A percentile compares a stretch with the other conserved stretches of the same genome.
These are phyloP conservation scores for Schoenoplectus triqueter DNA, from an alignment of 202 grass and related monocot genomes.

Conservation along the genomic window DNA sequence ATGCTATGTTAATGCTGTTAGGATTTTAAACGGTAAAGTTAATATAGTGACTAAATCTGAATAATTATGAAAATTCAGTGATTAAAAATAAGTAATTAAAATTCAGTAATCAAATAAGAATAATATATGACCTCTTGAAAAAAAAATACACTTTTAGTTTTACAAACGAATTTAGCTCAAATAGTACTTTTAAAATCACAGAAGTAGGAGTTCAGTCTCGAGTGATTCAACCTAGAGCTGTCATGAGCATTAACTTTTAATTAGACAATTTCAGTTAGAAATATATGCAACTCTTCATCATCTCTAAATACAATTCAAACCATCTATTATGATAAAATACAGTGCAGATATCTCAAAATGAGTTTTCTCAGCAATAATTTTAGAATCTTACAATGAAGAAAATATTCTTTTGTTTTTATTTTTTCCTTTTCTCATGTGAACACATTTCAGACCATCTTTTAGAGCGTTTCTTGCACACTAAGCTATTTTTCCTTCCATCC, in stretches of 20 bases:
- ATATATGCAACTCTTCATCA: background rate
- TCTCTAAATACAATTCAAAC: background rate
- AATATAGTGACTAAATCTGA: too few relatives aligned
- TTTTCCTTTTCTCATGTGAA: background rate
- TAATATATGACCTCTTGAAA: too few relatives aligned
- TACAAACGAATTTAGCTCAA: too few relatives aligned
- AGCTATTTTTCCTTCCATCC: background rate
- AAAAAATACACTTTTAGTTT: too few relatives aligned
- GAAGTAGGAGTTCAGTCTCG: background rate
- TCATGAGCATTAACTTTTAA: background rate
- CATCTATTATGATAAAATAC: background rate
- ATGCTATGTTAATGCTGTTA: too few relatives aligned
- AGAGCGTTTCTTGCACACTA: slow-evolving; percentile 1
- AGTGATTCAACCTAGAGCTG: background rate
- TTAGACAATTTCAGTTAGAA: background rate
- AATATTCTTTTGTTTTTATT: background rate
- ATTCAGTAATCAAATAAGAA: too few relatives aligned
- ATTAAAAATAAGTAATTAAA: too few relatives aligned
- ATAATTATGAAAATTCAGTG: too few relatives aligned
- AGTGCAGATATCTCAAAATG: background rate
- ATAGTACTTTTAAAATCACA: too few relatives aligned
- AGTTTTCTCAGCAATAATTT: background rate
- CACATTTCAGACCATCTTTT: background rate
- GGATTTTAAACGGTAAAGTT: too few relatives aligned
- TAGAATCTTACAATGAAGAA: background rate